phyloP scores from a whole-genome alignment of 164 flowering plant species.

The Vitis riparia region DNA sequence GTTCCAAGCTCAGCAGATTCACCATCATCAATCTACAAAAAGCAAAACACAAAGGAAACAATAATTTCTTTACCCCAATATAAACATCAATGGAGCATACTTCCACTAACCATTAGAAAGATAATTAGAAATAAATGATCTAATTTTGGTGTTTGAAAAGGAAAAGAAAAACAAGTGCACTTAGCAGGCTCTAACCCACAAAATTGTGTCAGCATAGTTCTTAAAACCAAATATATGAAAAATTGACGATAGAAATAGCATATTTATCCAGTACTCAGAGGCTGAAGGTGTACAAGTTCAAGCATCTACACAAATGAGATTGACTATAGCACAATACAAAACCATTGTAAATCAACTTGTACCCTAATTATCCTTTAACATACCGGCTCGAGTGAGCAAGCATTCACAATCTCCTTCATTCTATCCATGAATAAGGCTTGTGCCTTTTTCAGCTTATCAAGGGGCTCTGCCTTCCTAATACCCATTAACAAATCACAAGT shows the following conservation, averaged over 20 bases:
- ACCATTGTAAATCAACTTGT: too few relatives aligned
- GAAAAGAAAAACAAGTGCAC: too few relatives aligned
- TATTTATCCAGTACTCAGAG: too few relatives aligned
- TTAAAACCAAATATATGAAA: too few relatives aligned
- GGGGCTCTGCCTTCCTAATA: slow-evolving; percentile 74
- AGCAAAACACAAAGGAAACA: slow-evolving; percentile 7
- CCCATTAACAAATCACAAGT: neutral
- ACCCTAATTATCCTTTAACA: neutral
- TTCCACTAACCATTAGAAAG: neutral
- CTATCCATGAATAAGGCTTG: slow-evolving; percentile 54
- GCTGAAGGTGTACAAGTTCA: too few relatives aligned
- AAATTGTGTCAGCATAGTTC: too few relatives aligned
- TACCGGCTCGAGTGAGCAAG: slow-evolving; percentile 47
- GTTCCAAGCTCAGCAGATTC: slow-evolving; percentile 21
- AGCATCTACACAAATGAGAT: too few relatives aligned
- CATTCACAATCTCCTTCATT: slow-evolving; percentile 44
- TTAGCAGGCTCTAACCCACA: too few relatives aligned
- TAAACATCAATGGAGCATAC: neutral
- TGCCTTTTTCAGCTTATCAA: slow-evolving; percentile 58
- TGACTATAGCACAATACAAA: too few relatives aligned
- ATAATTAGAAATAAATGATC: neutral
- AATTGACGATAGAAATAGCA: too few relatives aligned
- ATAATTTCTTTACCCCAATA: slow-evolving; percentile 2
- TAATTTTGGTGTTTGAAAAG: too few relatives aligned
- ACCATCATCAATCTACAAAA: slow-evolving; percentile 31